phyloP scores from a whole-genome alignment of 2,329 filamentous ascomycete genomes.

The Pezicula rhizophila region DNA sequence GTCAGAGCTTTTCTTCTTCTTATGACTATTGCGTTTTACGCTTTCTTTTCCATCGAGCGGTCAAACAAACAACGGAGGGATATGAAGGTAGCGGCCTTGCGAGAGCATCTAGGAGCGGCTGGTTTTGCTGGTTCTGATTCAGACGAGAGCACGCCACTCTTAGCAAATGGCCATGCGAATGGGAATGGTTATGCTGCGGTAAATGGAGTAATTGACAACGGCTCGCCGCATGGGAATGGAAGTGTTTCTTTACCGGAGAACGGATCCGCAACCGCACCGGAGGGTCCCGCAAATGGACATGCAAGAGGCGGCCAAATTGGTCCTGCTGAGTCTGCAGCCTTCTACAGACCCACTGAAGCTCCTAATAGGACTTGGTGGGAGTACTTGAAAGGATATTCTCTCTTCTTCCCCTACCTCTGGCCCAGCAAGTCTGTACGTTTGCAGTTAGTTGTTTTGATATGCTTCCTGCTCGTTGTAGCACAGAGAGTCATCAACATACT shows the following conservation, averaged over 20 bases:
- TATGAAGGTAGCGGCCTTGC: slow-evolving; percentile 16
- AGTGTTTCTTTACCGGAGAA: slow-evolving; percentile 30
- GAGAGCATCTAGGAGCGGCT: slow-evolving; percentile 31
- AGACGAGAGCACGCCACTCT: slow-evolving; percentile 58
- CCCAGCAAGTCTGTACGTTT: slow-evolving; percentile 71
- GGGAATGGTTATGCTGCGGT: slow-evolving; percentile 24
- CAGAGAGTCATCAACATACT: slow-evolving; percentile 82
- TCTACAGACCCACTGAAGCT: slow-evolving; percentile 81
- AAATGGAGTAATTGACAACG: slow-evolving; percentile 33
- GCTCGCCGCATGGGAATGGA: slow-evolving; percentile 14
- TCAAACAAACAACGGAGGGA: slow-evolving; percentile 8
- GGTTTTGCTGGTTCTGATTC: slow-evolving; percentile 12
- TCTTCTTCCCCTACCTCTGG: slow-evolving; percentile 97
- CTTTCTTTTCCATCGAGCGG: slow-evolving; percentile 39
- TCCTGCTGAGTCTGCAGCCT: slow-evolving; percentile 62
- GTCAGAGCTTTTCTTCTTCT: slow-evolving; percentile 62
- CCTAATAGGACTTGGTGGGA: slow-evolving; percentile 94
- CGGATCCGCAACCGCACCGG: slow-evolving; percentile 27
- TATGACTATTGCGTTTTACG: slow-evolving; percentile 49
- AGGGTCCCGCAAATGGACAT: slow-evolving; percentile 43
- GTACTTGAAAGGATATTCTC: slow-evolving; percentile 82
- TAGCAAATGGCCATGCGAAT: slow-evolving; percentile 37
- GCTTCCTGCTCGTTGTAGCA: slow-evolving; percentile 71
- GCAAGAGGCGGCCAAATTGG: slow-evolving; percentile 32
- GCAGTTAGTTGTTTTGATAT: slow-evolving; percentile 73